Evolutionary conservation across 441 rosid genomes (phyloP).

Genomic region (Eruca vesicaria): DNA sequence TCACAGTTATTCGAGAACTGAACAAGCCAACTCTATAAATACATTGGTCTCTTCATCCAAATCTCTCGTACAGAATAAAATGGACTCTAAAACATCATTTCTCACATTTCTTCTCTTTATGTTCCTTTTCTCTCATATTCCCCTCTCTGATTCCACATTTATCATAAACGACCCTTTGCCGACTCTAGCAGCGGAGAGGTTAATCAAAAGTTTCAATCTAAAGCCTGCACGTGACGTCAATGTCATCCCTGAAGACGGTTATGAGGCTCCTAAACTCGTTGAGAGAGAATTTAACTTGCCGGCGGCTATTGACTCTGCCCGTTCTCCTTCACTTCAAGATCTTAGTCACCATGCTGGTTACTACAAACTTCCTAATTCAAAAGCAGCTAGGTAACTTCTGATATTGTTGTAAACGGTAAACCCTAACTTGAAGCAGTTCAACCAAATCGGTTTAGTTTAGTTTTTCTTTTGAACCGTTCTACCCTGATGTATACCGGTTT

Average conservation of each 20-base stretch:
- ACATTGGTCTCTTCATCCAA: slow-evolving; percentile 9
- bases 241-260: slow-evolving; percentile 15
- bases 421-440: background rate
- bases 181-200: slow-evolving; percentile 31
- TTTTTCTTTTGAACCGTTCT: background rate
- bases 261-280: slow-evolving; percentile 29
- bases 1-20: background rate
- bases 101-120: slow-evolving; percentile 23
- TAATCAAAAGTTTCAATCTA: slow-evolving; percentile 32
- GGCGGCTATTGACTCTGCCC: slow-evolving; percentile 29
- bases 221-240: slow-evolving; percentile 29
- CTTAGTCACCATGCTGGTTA: slow-evolving; percentile 89
- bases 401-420: background rate
- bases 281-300: slow-evolving; percentile 59
- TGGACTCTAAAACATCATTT: slow-evolving; percentile 23
- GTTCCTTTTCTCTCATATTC: slow-evolving; percentile 12
- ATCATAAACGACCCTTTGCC: slow-evolving; percentile 22
- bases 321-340: slow-evolving; percentile 53
- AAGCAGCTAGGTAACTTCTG: slow-evolving; percentile 64
- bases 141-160: slow-evolving; percentile 16
- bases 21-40: slow-evolving; percentile 25
- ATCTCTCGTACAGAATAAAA: background rate
- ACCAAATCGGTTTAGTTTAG: background rate
- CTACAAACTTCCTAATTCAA: slow-evolving; percentile 62
- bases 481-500: no score